Percentiles rank a stretch among this genome's conserved stretches.
Evolutionary conservation across 2,329 filamentous ascomycete species (phyloP).

Genomic region (Colletotrichum sublineola): DNA sequence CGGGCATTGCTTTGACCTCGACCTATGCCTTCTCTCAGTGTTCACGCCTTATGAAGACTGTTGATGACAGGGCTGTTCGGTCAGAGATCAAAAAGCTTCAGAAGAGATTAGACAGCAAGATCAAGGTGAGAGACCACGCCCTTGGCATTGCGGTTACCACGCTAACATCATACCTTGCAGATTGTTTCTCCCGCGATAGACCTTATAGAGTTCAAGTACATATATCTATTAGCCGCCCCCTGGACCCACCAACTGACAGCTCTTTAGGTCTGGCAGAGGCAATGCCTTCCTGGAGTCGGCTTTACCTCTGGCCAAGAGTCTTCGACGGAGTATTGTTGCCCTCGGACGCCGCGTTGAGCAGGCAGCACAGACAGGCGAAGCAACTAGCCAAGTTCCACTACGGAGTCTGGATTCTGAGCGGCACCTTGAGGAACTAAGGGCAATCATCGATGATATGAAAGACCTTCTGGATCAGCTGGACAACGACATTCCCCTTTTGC

Average conservation of each 20-base stretch:
- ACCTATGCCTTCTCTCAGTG: slow-evolving; percentile 88
- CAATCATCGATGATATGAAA: slow-evolving; percentile 82
- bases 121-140: slow-evolving; percentile 69
- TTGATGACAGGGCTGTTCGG: slow-evolving; percentile 78
- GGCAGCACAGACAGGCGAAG: slow-evolving; percentile 75
- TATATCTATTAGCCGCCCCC: background rate
- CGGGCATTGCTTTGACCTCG: slow-evolving; percentile 87
- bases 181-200: slow-evolving; percentile 93
- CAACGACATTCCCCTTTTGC: slow-evolving; percentile 90
- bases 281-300: slow-evolving; percentile 82
- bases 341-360: slow-evolving; percentile 81
- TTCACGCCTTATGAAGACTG: slow-evolving; percentile 80
- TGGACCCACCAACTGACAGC: slow-evolving; percentile 42
- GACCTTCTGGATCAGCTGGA: slow-evolving; percentile 83
- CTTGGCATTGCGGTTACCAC: background rate
- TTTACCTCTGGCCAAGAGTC: slow-evolving; percentile 82
- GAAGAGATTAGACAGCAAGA: slow-evolving; percentile 83
- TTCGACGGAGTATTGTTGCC: slow-evolving; percentile 85
- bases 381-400: slow-evolving; percentile 57
- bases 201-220: slow-evolving; percentile 89
- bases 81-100: slow-evolving; percentile 79
- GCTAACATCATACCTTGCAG: slow-evolving; percentile 53
- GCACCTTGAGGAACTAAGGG: slow-evolving; percentile 74
- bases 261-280: slow-evolving; percentile 63
- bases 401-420: slow-evolving; percentile 62